A percentile compares a stretch with the other conserved stretches of the same genome.
Evolutionary conservation across 73 alveolate genomes (phyloP).

Genomic region (Paramecium caudatum): DNA sequence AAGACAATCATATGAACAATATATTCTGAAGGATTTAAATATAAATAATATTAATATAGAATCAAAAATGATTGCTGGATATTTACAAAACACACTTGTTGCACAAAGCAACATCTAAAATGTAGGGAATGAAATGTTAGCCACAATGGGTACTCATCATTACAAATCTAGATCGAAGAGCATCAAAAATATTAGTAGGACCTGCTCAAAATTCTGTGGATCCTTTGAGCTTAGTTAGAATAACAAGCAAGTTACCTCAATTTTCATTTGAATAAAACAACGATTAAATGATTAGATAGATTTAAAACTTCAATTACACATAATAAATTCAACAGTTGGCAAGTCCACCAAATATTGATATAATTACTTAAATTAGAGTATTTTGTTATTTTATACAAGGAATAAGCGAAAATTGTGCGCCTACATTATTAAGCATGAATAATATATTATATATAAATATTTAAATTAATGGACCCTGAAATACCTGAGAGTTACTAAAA

Average conservation of each 20-base stretch:
- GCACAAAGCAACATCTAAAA: neutral
- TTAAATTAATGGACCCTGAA: slow-evolving; percentile 37
- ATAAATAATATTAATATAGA: too few relatives aligned
- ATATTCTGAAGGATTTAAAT: neutral
- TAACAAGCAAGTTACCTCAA: neutral
- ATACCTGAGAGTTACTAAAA: neutral
- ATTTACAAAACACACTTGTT: neutral
- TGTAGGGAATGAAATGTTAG: slow-evolving; percentile 9
- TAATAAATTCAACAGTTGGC: neutral
- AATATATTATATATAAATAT: slow-evolving; percentile 9
- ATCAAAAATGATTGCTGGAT: neutral
- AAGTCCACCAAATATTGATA: neutral
- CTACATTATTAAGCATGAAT: slow-evolving; percentile 21
- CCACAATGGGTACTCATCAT: neutral
- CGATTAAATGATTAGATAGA: neutral
- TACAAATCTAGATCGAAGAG: slow-evolving; percentile 45
- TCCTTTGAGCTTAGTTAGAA: slow-evolving; percentile 2
- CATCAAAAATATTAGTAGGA: neutral
- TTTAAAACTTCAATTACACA: neutral
- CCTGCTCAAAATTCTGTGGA: neutral
- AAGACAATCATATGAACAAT: neutral
- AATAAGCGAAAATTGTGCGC: neutral
- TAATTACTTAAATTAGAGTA: neutral
- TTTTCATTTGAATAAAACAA: neutral
- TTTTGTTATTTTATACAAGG: neutral